phyloP scores from a whole-genome alignment of 352 stramenopile species.

The Hyaloperonospora arabidopsidis region DNA sequence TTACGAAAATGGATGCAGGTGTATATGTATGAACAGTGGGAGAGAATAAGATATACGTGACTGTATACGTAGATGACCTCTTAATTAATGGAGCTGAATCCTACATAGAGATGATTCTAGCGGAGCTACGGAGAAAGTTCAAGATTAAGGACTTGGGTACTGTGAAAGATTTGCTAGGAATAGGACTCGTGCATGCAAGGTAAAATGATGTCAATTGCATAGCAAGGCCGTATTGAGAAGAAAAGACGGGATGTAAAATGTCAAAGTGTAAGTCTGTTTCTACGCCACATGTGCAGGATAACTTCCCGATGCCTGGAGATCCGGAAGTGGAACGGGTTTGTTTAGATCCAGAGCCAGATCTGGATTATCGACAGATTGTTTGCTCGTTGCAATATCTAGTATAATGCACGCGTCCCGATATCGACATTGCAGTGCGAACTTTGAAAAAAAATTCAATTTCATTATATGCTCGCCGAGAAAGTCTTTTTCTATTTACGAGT shows the following conservation, averaged over 20 bases:
- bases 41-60: constrained; percentile 3
- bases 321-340: constrained; percentile 5
- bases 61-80: constrained; percentile 9
- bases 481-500: constrained; percentile 5
- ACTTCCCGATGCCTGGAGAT: constrained; percentile 9
- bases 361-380: constrained; percentile 8
- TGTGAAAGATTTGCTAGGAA: constrained; percentile 7
- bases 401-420: constrained; percentile 3
- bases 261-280: constrained; percentile 7
- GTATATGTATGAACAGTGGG: constrained; percentile 2
- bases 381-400: constrained; percentile 7
- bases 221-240: constrained; percentile 10
- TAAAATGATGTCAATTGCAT: no score
- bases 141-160: constrained; percentile 8
- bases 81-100: constrained; percentile 4
- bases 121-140: constrained; percentile 4
- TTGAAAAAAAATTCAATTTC: constrained; percentile 2
- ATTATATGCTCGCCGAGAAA: constrained; percentile 2
- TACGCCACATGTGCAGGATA: constrained; percentile 6
- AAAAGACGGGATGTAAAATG: constrained; percentile 7
- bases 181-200: no score
- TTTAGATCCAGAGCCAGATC: constrained; percentile 1
- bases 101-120: constrained; percentile 8
- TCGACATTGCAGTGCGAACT: constrained; percentile 1
- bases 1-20: constrained; percentile 3